phyloP scores from a whole-genome alignment of 176 grass and related monocot genomes.

The Saccharum officinarum region DNA sequence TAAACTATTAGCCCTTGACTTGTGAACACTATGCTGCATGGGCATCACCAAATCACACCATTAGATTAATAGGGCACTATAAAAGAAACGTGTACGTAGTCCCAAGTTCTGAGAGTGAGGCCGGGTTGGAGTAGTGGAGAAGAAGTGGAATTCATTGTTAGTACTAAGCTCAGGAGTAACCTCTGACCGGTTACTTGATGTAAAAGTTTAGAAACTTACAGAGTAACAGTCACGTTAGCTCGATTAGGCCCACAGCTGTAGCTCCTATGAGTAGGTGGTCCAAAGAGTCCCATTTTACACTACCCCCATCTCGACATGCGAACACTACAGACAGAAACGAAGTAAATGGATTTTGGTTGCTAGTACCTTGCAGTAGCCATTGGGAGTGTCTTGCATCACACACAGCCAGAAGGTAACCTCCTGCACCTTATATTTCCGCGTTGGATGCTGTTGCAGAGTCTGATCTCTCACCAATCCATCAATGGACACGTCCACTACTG shows the following conservation, averaged over 20 bases:
- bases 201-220: constrained; percentile 23
- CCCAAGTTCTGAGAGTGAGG: constrained; percentile 36
- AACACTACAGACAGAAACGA: constrained; percentile 1
- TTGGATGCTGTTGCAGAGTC: constrained; percentile 36
- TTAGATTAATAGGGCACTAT: constrained; percentile 34
- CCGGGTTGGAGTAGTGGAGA: constrained; percentile 43
- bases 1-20: constrained; percentile 74
- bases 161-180: constrained; percentile 6
- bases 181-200: constrained; percentile 38
- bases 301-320: background rate
- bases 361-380: constrained; percentile 91
- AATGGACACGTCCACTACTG: constrained; percentile 79
- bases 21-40: constrained; percentile 56
- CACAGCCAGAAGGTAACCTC: constrained; percentile 84
- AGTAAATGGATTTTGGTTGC: background rate
- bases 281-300: background rate
- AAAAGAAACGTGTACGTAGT: constrained; percentile 29
- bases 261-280: background rate
- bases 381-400: constrained; percentile 79
- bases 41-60: constrained; percentile 47
- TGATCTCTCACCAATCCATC: constrained; percentile 68
- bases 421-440: constrained; percentile 59
- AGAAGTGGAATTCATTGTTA: constrained; percentile 47
- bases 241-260: background rate
- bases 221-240: background rate